Evolutionary conservation across 106 monocot species (phyloP).

Genomic region (Gastrodia elata): DNA sequence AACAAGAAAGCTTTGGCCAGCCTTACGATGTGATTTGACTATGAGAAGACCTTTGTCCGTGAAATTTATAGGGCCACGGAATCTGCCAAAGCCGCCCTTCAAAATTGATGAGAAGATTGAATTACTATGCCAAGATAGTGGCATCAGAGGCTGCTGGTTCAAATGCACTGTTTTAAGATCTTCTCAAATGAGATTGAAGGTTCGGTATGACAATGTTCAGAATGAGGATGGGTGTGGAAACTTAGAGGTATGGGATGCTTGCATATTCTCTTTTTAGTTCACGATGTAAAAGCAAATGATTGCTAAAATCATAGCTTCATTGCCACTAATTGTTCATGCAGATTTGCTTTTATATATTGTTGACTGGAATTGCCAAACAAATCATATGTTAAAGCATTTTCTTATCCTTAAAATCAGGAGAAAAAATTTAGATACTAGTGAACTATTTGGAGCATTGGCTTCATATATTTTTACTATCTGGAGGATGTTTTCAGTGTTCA

Average conservation of each 20-base stretch:
- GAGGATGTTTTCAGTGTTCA: neutral
- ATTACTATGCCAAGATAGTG: slow-evolving; percentile 80
- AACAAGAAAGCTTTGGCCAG: slow-evolving; percentile 3
- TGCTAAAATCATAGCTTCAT: neutral
- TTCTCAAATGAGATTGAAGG: slow-evolving; percentile 54
- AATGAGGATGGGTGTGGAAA: slow-evolving; percentile 63
- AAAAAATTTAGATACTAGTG: neutral
- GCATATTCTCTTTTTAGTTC: neutral
- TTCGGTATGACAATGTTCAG: slow-evolving; percentile 72
- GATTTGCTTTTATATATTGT: neutral
- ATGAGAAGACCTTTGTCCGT: slow-evolving; percentile 25
- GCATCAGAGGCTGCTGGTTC: slow-evolving; percentile 97
- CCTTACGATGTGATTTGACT: slow-evolving; percentile 13
- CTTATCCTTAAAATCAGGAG: neutral
- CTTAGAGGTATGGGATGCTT: slow-evolving; percentile 38
- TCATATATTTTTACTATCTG: neutral
- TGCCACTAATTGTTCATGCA: neutral
- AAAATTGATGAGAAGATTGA: slow-evolving; percentile 61
- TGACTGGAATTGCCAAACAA: neutral
- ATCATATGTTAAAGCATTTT: neutral
- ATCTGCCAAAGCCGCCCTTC: slow-evolving; percentile 25
- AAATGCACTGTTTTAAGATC: slow-evolving; percentile 59
- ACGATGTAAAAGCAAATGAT: neutral
- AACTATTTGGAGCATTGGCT: neutral
- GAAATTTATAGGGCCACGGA: slow-evolving; percentile 28